Percentiles rank a stretch among this genome's conserved stretches.
Conservation (phyloP, 495 filamentous ascomycete species). For the Cercophora sp. region DNA sequence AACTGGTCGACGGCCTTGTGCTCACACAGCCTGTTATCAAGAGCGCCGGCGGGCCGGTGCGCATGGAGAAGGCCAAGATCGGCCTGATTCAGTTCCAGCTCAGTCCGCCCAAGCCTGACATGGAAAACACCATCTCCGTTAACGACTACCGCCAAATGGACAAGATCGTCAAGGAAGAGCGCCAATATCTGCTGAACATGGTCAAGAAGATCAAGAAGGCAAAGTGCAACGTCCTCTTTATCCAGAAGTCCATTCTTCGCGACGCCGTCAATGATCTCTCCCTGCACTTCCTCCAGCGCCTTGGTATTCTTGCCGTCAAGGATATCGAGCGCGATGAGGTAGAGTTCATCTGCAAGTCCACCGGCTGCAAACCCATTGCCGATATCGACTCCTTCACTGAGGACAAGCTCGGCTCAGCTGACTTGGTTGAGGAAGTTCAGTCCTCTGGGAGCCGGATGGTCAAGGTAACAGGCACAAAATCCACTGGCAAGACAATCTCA, state of each 20-base stretch:
- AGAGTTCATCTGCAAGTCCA: slow-evolving; percentile 97
- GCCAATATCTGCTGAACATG: slow-evolving; percentile 95
- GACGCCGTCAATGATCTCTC: slow-evolving; percentile 97
- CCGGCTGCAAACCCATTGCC: slow-evolving; percentile 97
- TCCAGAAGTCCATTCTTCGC: slow-evolving; percentile 96
- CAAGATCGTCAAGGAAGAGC: slow-evolving; percentile 98
- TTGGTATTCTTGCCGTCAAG: slow-evolving; percentile 92
- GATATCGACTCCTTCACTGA: slow-evolving; percentile 98
- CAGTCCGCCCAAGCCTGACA: slow-evolving; percentile 96
- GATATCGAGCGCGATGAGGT: slow-evolving; percentile 98
- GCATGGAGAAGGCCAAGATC: slow-evolving; percentile 97
- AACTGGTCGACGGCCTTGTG: slow-evolving; percentile 93
- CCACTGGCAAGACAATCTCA: slow-evolving; percentile 79
- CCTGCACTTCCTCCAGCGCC: slow-evolving; percentile 93
- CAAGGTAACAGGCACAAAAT: slow-evolving; percentile 87
- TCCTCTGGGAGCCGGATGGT: slow-evolving; percentile 83
- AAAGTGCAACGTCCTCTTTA: slow-evolving; percentile 97
- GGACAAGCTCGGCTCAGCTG: slow-evolving; percentile 95
- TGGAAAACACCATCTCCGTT: slow-evolving; percentile 98
- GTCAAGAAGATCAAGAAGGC: slow-evolving; percentile 99
- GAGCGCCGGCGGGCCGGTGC: slow-evolving; percentile 81
- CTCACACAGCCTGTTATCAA: slow-evolving; percentile 91
- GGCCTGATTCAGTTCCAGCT: slow-evolving; percentile 98
- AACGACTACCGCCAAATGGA: slow-evolving; percentile 99
- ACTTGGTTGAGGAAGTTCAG: slow-evolving; percentile 90